Percentiles rank a stretch among this genome's conserved stretches.
These are phyloP conservation scores for Nitzschia palea DNA, from an alignment of 108 stramenopile genomes.

Conservation along the genomic window DNA sequence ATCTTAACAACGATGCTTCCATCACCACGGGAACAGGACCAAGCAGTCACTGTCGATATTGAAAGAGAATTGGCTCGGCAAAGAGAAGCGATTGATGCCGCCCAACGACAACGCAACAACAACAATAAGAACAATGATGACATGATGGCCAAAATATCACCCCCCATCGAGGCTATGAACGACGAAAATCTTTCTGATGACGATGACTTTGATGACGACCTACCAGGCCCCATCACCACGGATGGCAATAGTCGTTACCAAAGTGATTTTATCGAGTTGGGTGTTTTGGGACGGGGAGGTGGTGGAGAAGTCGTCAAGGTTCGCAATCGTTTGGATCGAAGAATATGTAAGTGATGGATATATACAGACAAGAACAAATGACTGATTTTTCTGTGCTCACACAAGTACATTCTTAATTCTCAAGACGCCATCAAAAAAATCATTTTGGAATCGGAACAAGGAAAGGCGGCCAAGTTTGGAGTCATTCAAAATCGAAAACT, in stretches of 20 bases:
- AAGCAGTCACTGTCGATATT: slow-evolving; percentile 10
- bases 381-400: too few relatives aligned
- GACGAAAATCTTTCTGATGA: background rate
- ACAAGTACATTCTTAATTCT: background rate
- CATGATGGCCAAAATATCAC: background rate
- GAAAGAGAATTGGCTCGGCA: slow-evolving; percentile 39
- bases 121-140: background rate
- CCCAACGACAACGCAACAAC: slow-evolving; percentile 20
- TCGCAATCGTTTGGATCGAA: slow-evolving; percentile 74
- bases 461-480: slow-evolving; percentile 41
- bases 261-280: slow-evolving; percentile 81
- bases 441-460: slow-evolving; percentile 61
- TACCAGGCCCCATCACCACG: background rate
- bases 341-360: slow-evolving; percentile 43
- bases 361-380: background rate
- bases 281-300: slow-evolving; percentile 74
- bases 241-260: slow-evolving; percentile 52
- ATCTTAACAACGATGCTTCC: too few relatives aligned
- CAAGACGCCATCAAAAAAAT: slow-evolving; percentile 73
- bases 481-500: slow-evolving; percentile 72
- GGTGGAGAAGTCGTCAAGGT: slow-evolving; percentile 86
- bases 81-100: slow-evolving; percentile 37
- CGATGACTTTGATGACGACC: slow-evolving; percentile 40
- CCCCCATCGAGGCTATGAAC: slow-evolving; percentile 15
- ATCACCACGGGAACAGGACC: background rate